phyloP scores from a whole-genome alignment of 805 yeast genomes.

The Cyberlindnera mississippiensis region DNA sequence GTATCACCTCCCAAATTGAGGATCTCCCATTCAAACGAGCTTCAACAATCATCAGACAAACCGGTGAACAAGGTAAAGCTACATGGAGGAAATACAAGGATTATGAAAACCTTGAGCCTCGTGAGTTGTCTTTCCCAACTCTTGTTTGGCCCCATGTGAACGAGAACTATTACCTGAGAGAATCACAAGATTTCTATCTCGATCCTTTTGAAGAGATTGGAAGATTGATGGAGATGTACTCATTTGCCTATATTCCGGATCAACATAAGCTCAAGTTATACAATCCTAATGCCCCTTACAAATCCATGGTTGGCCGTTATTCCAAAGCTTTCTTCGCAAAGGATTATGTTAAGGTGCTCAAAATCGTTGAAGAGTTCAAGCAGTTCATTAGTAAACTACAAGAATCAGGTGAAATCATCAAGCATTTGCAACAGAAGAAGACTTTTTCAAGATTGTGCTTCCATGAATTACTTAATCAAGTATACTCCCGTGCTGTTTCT shows the following conservation, averaged over 20 bases:
- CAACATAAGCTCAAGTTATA: constrained; percentile 31
- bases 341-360: constrained; percentile 30
- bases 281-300: constrained; percentile 32
- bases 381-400: constrained; percentile 35
- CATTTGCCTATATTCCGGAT: constrained; percentile 39
- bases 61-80: constrained; percentile 7
- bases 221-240: constrained; percentile 40
- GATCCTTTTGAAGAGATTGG: constrained; percentile 65
- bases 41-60: constrained; percentile 16
- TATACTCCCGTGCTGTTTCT: constrained; percentile 74
- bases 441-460: constrained; percentile 40
- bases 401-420: constrained; percentile 28
- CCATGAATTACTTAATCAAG: constrained; percentile 68
- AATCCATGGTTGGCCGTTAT: constrained; percentile 38
- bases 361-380: constrained; percentile 42
- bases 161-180: constrained; percentile 47
- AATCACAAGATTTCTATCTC: constrained; percentile 51
- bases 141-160: constrained; percentile 41
- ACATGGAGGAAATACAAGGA: constrained; percentile 22
- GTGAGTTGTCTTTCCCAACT: constrained; percentile 24
- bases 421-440: constrained; percentile 29
- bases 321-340: constrained; percentile 30
- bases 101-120: constrained; percentile 27
- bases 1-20: constrained; percentile 11
- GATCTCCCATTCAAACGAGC: constrained; percentile 23